Evolutionary conservation across 148 eudicot species (phyloP).

Genomic region (Pharnaceum exiguum): DNA sequence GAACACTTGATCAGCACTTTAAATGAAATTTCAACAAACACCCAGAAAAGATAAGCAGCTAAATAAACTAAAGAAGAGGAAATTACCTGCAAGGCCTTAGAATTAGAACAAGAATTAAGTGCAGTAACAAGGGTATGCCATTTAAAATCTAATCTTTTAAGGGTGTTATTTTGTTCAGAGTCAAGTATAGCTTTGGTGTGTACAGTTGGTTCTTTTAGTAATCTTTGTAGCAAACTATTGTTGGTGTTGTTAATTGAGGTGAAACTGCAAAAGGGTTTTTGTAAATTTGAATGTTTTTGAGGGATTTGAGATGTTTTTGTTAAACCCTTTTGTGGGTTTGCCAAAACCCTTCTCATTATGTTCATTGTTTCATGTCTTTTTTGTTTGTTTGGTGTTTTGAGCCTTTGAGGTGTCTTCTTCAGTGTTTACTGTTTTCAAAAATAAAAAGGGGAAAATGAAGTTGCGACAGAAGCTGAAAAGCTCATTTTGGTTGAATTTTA

Average conservation of each 20-base stretch:
- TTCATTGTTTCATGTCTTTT: constrained; percentile 1
- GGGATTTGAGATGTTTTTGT: background rate
- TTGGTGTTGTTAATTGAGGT: constrained; percentile 9
- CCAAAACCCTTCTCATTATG: constrained; percentile 19
- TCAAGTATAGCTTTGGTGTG: constrained; percentile 16
- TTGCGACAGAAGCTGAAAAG: too few relatives aligned
- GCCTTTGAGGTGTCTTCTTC: background rate
- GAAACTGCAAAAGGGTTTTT: constrained; percentile 14
- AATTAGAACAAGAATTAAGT: constrained; percentile 25
- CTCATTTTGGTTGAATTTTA: too few relatives aligned
- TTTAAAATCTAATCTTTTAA: constrained; percentile 19
- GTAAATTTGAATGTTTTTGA: background rate
- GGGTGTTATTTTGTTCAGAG: constrained; percentile 15
- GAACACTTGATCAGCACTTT: too few relatives aligned
- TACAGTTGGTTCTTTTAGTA: constrained; percentile 14
- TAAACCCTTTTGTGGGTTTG: constrained; percentile 6
- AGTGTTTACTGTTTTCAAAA: too few relatives aligned
- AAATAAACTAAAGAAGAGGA: background rate
- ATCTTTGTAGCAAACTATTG: constrained; percentile 13
- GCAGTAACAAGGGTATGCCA: constrained; percentile 29
- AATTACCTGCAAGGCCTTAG: constrained; percentile 16
- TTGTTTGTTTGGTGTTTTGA: background rate
- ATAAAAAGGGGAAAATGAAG: too few relatives aligned
- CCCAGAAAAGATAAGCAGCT: background rate
- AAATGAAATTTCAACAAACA: background rate